phyloP scores from a whole-genome alignment of 352 stramenopile species.

The Phytophthora brassicae region DNA sequence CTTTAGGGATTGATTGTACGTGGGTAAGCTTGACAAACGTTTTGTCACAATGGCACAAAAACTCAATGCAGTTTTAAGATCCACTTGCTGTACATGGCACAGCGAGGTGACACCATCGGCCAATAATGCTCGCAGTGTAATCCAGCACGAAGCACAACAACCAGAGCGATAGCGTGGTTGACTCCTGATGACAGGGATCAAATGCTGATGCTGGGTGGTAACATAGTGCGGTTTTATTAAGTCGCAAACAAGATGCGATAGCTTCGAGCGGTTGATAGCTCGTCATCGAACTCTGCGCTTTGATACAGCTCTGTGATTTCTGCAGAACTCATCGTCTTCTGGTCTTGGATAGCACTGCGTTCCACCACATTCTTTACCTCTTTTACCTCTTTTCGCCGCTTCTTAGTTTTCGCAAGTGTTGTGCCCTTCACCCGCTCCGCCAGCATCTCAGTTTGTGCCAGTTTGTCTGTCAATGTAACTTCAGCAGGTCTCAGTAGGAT shows the following conservation, averaged over 20 bases:
- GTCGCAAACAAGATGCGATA: constrained; percentile 37
- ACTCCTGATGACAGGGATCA: too few relatives aligned
- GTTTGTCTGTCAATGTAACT: neutral
- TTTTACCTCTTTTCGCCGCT: neutral
- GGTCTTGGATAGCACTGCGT: constrained; percentile 12
- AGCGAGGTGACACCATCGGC: too few relatives aligned
- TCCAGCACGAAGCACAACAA: too few relatives aligned
- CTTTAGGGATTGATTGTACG: too few relatives aligned
- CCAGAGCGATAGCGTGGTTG: too few relatives aligned
- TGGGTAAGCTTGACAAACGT: too few relatives aligned
- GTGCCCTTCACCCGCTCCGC: neutral
- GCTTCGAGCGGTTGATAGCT: constrained; percentile 33
- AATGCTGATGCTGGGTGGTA: too few relatives aligned
- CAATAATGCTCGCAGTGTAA: too few relatives aligned
- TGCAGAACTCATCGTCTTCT: constrained; percentile 24
- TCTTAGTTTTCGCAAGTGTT: neutral
- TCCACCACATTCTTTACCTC: neutral
- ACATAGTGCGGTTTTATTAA: constrained; percentile 19
- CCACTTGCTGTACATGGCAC: too few relatives aligned
- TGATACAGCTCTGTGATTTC: constrained; percentile 28
- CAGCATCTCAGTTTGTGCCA: neutral
- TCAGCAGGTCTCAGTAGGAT: constrained; percentile 21
- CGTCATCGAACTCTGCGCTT: constrained; percentile 23
- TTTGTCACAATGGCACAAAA: too few relatives aligned
- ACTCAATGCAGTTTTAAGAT: too few relatives aligned